Evolutionary conservation across 1,139 yeast genomes (phyloP), one percentile per base, ranked within the genome.

Genomic region (Scheffersomyces cryptocercus): DNA sequence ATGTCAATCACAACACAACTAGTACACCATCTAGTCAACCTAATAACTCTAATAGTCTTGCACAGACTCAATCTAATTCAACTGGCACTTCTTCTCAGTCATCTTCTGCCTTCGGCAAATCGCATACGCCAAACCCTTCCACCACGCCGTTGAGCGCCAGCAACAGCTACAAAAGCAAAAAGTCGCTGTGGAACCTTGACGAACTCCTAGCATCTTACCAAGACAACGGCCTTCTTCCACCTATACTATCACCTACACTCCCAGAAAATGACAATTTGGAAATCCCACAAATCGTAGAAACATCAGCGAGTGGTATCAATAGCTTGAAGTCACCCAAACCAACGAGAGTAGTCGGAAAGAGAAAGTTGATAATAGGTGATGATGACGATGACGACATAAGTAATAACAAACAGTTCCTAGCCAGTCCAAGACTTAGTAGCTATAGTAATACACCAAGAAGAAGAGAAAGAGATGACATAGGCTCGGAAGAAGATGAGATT

Each of bases 181-280:
- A 41, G 29, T 48, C 53, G 3, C 47, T 61, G 6, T 74, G 79
- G 79, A 71, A 70, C 48, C 50, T 74, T 40, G 76, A 73, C 37
- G 77, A 73, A 20, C 58, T 74, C 62, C 45, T 73, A 28, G 35
- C 58, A 24, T 59, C 68, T n/a, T 73, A 71, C 51, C 58, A 62
- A 28, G 68, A 68, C 5, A 49, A 56, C n/a, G 72, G 72, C 1
- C 36, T 45, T 2, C 61, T 74, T 36, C 79, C 79, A 1, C 71
- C 73, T 0, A 63, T 66, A 7, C 55, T 74, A 29, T 70, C 77
- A 3, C 79, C 79, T 2, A 68, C 75, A 0, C 51, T 74, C 12
- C 78, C 78, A 0, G 58, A 59, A 12, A 29, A 38, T 12, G 13
- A 12, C 16, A 13, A 38, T 24, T 31, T 31, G 12, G 35, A 31